These are phyloP conservation scores for Malus sieversii DNA, from an alignment of 306 rosid genomes.

Conservation along the genomic window DNA sequence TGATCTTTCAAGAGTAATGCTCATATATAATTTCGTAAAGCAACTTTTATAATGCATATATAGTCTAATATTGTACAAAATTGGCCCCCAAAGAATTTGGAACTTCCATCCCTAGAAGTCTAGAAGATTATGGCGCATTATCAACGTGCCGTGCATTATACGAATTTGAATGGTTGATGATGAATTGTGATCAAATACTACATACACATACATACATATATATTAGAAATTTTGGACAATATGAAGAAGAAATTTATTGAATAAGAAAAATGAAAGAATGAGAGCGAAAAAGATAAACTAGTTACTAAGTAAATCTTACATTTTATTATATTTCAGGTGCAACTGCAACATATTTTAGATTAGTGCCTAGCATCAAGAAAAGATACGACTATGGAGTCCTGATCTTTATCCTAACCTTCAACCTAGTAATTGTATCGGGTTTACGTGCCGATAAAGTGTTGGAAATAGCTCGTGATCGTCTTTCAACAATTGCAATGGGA, in stretches of 20 bases:
- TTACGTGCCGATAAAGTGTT: constrained; percentile 38
- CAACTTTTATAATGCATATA: no score
- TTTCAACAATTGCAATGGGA: constrained; percentile 59
- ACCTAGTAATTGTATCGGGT: constrained; percentile 70
- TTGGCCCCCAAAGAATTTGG: background rate
- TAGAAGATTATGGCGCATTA: background rate
- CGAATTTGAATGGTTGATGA: background rate
- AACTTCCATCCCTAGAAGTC: background rate
- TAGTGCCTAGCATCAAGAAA: constrained; percentile 54
- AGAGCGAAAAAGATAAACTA: background rate
- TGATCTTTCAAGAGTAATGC: background rate
- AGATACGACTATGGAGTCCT: constrained; percentile 72
- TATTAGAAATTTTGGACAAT: background rate
- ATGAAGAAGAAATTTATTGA: background rate
- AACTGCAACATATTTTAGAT: constrained; percentile 42
- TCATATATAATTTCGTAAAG: background rate
- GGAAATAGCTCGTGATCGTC: constrained; percentile 60
- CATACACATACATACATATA: no score
- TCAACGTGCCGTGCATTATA: background rate
- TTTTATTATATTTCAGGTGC: constrained; percentile 47
- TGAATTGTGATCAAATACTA: background rate
- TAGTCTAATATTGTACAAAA: background rate
- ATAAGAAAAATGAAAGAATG: background rate
- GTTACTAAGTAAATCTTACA: background rate
- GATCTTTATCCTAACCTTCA: constrained; percentile 73